These are phyloP conservation scores for Colletotrichum siamense DNA, from an alignment of 2,329 filamentous ascomycete genomes.

Conservation along the genomic window DNA sequence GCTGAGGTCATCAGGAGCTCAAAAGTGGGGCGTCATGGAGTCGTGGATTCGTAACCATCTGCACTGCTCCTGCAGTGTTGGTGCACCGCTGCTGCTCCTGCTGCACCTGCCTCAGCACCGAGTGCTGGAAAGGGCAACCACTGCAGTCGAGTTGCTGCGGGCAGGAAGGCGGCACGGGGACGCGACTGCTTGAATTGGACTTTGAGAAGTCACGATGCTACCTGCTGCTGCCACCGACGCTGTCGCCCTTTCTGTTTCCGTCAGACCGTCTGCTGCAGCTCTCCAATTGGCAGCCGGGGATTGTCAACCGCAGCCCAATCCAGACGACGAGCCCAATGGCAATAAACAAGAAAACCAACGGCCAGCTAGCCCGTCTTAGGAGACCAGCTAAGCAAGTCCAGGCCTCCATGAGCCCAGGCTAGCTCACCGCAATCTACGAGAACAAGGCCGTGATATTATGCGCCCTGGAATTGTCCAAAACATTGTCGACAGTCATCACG, in stretches of 20 bases:
- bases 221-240: not conserved
- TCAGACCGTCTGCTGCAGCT: not conserved
- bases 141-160: not conserved
- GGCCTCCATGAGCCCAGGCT: not conserved
- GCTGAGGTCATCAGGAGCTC: constrained; percentile 15
- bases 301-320: not conserved
- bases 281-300: not conserved
- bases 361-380: not conserved
- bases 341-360: not conserved
- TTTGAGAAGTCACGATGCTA: not conserved
- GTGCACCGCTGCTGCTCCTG: not conserved
- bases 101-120: not conserved
- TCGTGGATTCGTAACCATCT: constrained; percentile 1
- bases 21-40: not conserved
- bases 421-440: constrained; percentile 8
- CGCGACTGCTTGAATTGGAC: not conserved
- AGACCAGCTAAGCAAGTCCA: not conserved
- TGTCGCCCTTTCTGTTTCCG: not conserved
- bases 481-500: not conserved
- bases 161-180: not conserved
- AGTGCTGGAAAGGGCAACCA: not conserved
- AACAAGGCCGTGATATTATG: not conserved
- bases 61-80: not conserved
- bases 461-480: not conserved
- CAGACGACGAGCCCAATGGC: not conserved